Conservation (phyloP, 352 stramenopile genomes). For the Phytopythium oedochilum region DNA sequence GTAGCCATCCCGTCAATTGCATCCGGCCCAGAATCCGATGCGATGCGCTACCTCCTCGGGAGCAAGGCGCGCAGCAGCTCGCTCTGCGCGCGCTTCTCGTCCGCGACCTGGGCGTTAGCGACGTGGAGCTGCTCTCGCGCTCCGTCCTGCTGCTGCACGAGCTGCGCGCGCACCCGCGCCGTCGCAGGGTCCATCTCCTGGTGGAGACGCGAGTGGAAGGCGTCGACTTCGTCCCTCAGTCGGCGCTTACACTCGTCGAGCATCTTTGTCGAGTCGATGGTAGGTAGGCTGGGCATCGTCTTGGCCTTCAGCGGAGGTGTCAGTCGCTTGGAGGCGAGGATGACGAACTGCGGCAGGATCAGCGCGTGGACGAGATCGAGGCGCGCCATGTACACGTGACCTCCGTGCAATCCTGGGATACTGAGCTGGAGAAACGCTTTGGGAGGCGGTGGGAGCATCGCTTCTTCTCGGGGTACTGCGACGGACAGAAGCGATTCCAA, state of each 20-base stretch:
- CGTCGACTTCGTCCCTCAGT: constrained; percentile 23
- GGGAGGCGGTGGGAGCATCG: constrained; percentile 19
- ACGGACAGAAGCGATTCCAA: not conserved
- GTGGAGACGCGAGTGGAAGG: constrained; percentile 24
- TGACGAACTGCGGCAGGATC: constrained; percentile 31
- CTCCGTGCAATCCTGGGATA: not conserved
- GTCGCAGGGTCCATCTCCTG: constrained; percentile 29
- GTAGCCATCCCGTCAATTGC: not conserved
- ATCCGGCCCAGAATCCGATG: not conserved
- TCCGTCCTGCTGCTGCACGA: constrained; percentile 17
- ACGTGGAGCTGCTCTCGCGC: constrained; percentile 17
- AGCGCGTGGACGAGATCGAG: constrained; percentile 9
- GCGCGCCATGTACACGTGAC: constrained; percentile 32
- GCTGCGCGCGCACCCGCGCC: constrained; percentile 17
- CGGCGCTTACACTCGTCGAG: constrained; percentile 15
- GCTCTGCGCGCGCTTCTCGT: constrained; percentile 30
- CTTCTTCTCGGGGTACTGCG: constrained; percentile 4
- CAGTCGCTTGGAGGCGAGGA: constrained; percentile 23
- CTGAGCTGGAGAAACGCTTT: constrained; percentile 19
- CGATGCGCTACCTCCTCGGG: not conserved
- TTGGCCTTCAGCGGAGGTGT: not conserved
- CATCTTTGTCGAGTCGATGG: not conserved
- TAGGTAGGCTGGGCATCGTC: not conserved
- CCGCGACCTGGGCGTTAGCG: constrained; percentile 17
- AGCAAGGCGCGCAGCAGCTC: constrained; percentile 18